Conservation (phyloP, 208 protist species). For the Leishmania lainsoni region DNA sequence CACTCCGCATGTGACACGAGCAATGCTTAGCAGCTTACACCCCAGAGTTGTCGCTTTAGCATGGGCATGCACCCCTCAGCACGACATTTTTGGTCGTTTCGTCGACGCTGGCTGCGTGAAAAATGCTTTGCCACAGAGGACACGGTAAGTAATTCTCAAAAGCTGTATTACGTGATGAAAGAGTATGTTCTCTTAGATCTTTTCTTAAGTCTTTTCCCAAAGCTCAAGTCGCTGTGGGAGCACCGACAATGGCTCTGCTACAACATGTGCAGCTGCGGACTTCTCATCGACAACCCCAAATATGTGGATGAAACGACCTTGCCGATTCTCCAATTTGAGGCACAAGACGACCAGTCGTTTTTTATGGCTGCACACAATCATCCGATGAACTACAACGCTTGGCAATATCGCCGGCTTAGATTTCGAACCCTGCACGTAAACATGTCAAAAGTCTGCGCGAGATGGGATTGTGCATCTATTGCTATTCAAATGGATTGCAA, state of each 20-base stretch:
- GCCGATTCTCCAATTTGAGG: background rate
- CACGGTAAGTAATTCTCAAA: background rate
- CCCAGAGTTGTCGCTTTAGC: conserved; percentile 6
- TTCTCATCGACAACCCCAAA: background rate
- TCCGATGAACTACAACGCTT: conserved; percentile 86
- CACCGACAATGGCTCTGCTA: conserved; percentile 51
- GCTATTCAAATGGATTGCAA: conserved; percentile 27
- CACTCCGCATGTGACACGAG: conserved; percentile 20
- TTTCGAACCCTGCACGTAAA: conserved; percentile 2
- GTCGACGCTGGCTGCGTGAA: conserved; percentile 4
- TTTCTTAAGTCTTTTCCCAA: conserved; percentile 43
- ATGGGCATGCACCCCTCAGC: conserved; percentile 22
- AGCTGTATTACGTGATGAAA: conserved; percentile 25
- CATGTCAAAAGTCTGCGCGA: background rate
- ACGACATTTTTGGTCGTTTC: conserved; percentile 1
- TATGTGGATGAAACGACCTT: background rate
- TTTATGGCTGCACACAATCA: conserved; percentile 60
- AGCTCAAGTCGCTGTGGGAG: conserved; percentile 55
- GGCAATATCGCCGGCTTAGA: conserved; percentile 58
- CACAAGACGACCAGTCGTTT: conserved; percentile 31
- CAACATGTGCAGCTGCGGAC: conserved; percentile 11
- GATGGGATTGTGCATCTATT: background rate
- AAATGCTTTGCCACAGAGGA: background rate
- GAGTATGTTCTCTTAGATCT: conserved; percentile 53
- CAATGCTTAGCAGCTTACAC: background rate